A percentile compares a stretch with the other conserved stretches of the same genome.
Evolutionary conservation across 805 yeast genomes (phyloP).

Genomic region (Saturnispora gosingensis): DNA sequence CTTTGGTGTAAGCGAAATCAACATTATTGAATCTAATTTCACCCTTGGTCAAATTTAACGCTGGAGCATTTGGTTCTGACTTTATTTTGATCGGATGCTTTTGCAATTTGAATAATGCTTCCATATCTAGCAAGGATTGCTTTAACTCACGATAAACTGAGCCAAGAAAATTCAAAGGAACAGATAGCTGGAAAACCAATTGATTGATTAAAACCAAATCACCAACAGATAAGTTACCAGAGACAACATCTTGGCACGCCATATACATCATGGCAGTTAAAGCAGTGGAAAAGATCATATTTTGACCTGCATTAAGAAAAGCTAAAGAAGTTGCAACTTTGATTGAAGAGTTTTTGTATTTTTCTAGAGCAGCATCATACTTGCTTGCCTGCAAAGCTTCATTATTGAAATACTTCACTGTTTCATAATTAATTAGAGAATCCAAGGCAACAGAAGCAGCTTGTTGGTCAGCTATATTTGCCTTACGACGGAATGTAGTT

Average conservation of each 20-base stretch:
- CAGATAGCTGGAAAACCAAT: constrained; percentile 89
- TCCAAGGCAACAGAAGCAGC: constrained; percentile 95
- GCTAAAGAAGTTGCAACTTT: constrained; percentile 82
- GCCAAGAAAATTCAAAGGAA: constrained; percentile 89
- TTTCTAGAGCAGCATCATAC: constrained; percentile 64
- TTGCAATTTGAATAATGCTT: constrained; percentile 79
- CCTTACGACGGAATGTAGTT: constrained; percentile 80
- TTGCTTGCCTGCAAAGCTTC: constrained; percentile 71
- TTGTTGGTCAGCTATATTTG: constrained; percentile 86
- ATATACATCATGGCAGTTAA: constrained; percentile 95
- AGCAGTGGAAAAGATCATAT: constrained; percentile 75
- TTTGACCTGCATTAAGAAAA: constrained; percentile 71
- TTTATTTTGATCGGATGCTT: constrained; percentile 58
- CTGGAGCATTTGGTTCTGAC: constrained; percentile 55
- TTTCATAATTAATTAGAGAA: constrained; percentile 86
- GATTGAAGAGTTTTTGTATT: constrained; percentile 66
- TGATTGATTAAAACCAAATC: constrained; percentile 93
- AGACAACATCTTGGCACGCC: constrained; percentile 91
- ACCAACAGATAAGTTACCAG: constrained; percentile 80
- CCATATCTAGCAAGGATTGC: constrained; percentile 93
- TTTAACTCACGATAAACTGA: constrained; percentile 92
- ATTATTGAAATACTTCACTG: constrained; percentile 90
- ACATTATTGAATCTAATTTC: constrained; percentile 87
- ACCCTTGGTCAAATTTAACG: constrained; percentile 43
- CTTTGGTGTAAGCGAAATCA: constrained; percentile 84